Evolutionary conservation across 176 grass and related monocot genomes (phyloP).

Genomic region (Cenchrus purpureus): DNA sequence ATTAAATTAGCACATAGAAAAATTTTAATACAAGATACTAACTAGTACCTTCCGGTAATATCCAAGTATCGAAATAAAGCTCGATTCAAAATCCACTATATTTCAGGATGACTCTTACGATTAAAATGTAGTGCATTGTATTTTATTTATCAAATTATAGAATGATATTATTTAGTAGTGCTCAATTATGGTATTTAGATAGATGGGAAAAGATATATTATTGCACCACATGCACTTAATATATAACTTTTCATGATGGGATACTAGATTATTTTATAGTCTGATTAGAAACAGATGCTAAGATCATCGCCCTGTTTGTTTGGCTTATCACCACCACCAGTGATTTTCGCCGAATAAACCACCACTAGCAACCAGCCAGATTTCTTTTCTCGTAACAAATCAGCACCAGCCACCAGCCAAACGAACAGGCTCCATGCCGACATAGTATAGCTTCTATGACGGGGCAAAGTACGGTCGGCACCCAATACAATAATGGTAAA

Average conservation of each 20-base stretch:
- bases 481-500: conserved; percentile 26
- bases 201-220: background rate
- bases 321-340: no score
- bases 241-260: background rate
- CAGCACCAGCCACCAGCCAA: no score
- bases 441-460: background rate
- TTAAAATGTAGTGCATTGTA: background rate
- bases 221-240: background rate
- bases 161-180: background rate
- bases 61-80: no score
- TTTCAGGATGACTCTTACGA: background rate
- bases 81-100: no score
- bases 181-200: background rate
- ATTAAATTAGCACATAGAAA: no score
- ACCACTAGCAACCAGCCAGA: no score
- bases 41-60: no score
- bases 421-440: background rate
- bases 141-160: background rate
- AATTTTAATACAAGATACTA: no score
- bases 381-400: no score
- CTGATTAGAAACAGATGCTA: background rate
- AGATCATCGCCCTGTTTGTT: background rate
- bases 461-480: conserved; percentile 3
- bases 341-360: no score
- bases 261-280: background rate